phyloP scores from a whole-genome alignment of 2,329 filamentous ascomycete genomes.

The Ceratocystis ficicola region DNA sequence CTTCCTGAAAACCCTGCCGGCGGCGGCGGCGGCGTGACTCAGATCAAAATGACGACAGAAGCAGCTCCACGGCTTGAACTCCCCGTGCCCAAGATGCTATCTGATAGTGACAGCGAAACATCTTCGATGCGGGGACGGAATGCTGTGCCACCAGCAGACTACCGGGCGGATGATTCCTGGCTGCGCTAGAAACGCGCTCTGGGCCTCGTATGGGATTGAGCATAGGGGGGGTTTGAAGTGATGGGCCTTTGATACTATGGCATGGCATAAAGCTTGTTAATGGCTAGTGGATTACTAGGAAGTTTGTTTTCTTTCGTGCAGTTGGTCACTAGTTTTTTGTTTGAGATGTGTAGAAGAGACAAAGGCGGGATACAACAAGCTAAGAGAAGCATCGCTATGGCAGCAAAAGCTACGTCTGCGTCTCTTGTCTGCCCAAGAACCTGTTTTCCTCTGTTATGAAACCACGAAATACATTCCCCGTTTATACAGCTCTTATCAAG shows the following conservation, averaged over 20 bases:
- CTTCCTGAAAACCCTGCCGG: background rate
- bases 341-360: too few species aligned
- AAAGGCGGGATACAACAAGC: background rate
- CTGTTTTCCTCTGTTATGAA: background rate
- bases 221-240: background rate
- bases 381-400: background rate
- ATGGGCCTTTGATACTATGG: background rate
- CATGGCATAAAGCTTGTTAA: too few species aligned
- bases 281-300: too few species aligned
- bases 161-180: constrained; percentile 21
- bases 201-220: background rate
- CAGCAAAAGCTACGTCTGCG: background rate
- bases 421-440: background rate
- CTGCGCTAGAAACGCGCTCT: constrained; percentile 18
- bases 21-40: background rate
- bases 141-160: constrained; percentile 15
- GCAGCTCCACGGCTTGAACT: constrained; percentile 18
- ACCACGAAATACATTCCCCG: background rate
- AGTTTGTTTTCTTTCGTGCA: too few species aligned
- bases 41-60: background rate
- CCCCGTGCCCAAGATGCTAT: constrained; percentile 20
- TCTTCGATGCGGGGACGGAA: constrained; percentile 15
- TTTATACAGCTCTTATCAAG: constrained; percentile 23
- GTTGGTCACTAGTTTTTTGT: too few species aligned
- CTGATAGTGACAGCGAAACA: constrained; percentile 20